Percentiles rank a stretch among this genome's conserved stretches.
phyloP scores from a whole-genome alignment of 345 rosid species.

The Eucalyptus regnans region DNA sequence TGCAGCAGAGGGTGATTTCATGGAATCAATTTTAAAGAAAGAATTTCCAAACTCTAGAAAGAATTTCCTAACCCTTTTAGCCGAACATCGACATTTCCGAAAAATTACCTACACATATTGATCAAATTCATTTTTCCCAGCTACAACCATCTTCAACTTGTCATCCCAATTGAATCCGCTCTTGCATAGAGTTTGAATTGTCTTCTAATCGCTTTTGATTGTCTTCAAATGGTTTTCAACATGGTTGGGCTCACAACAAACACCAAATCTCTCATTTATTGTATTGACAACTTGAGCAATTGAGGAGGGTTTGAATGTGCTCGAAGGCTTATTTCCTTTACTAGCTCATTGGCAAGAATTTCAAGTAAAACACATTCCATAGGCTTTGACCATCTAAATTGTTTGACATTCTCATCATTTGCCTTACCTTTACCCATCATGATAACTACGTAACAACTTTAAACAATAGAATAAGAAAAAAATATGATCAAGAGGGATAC shows the following conservation, averaged over 20 bases:
- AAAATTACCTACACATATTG: background rate
- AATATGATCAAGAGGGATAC: no score
- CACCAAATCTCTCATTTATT: background rate
- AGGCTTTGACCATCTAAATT: background rate
- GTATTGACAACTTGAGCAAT: background rate
- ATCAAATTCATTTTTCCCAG: background rate
- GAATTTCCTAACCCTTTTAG: no score
- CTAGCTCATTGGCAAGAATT: background rate
- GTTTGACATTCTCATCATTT: background rate
- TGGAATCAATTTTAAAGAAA: no score
- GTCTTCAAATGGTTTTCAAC: background rate
- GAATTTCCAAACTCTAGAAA: no score
- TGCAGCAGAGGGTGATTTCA: no score
- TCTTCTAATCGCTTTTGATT: background rate
- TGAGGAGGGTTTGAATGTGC: background rate
- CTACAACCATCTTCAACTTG: background rate
- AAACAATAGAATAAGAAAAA: no score
- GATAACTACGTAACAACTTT: no score
- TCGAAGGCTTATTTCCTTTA: background rate
- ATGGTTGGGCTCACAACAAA: background rate
- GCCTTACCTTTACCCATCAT: background rate
- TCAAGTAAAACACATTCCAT: background rate
- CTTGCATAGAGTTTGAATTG: background rate
- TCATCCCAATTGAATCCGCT: background rate
- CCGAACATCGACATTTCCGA: fast-evolving